phyloP scores from a whole-genome alignment of 208 protist genomes.

The Strigomonas culicis region DNA sequence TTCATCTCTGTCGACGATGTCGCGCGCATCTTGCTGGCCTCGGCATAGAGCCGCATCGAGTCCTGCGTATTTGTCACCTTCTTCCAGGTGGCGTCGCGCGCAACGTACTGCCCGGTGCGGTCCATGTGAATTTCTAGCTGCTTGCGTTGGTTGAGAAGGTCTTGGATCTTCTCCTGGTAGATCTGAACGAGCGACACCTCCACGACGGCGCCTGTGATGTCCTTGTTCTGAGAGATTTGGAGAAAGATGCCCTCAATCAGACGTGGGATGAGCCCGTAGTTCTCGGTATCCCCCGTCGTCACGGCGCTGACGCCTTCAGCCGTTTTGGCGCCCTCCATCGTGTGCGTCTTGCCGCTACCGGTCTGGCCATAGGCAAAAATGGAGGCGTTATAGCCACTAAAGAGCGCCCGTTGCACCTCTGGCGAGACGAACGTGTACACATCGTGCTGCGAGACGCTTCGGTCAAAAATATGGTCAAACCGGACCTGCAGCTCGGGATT shows the following conservation, averaged over 20 bases:
- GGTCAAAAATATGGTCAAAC: constrained; percentile 84
- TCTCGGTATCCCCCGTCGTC: constrained; percentile 12
- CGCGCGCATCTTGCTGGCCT: constrained; percentile 64
- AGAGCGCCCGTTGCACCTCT: constrained; percentile 68
- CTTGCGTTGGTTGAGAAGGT: constrained; percentile 74
- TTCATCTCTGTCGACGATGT: constrained; percentile 90
- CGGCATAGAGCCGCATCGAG: constrained; percentile 79
- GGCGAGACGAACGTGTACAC: constrained; percentile 70
- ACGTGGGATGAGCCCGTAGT: constrained; percentile 70
- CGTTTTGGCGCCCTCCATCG: constrained; percentile 76
- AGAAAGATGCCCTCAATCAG: constrained; percentile 77
- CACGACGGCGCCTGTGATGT: constrained; percentile 69
- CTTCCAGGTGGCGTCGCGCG: constrained; percentile 77
- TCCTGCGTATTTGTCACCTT: constrained; percentile 53
- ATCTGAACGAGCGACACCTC: constrained; percentile 88
- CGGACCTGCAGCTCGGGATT: constrained; percentile 61
- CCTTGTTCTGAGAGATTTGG: constrained; percentile 43
- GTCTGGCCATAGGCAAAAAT: constrained; percentile 97
- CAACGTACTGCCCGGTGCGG: constrained; percentile 81
- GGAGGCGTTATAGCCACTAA: constrained; percentile 89
- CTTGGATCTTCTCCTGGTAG: constrained; percentile 90
- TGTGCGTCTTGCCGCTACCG: constrained; percentile 92
- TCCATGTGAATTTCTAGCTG: constrained; percentile 90
- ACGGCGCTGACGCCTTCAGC: constrained; percentile 13
- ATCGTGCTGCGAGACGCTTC: constrained; percentile 25